Conservation (phyloP, 352 stramenopile genomes). For the Phytopythium kandeliae region DNA sequence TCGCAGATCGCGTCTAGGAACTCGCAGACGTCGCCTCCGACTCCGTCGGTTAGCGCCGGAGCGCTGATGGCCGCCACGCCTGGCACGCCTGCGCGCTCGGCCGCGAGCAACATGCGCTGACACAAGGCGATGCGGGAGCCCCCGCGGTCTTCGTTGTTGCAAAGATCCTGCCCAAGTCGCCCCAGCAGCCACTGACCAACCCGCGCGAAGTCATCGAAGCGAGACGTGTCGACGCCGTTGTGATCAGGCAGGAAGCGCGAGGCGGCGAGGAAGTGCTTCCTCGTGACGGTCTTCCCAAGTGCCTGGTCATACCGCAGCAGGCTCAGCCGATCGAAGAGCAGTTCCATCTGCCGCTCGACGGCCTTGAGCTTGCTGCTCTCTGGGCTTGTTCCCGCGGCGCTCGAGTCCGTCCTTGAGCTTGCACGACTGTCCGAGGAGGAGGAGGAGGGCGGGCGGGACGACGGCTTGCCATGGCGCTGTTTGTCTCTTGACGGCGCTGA, state of each 20-base stretch:
- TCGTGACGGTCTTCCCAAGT: conserved; percentile 34
- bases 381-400: conserved; percentile 6
- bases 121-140: conserved; percentile 18
- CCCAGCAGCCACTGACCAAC: conserved; percentile 42
- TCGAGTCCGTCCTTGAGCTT: conserved; percentile 2
- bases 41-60: conserved; percentile 29
- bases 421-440: conserved; percentile 16
- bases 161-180: conserved; percentile 19
- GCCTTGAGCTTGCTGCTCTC: conserved; percentile 25
- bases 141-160: conserved; percentile 10
- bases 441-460: conserved; percentile 30
- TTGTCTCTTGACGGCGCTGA: conserved; percentile 16
- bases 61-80: conserved; percentile 27
- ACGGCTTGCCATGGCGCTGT: conserved; percentile 16
- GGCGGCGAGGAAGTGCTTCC: conserved; percentile 41
- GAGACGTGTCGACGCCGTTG: conserved; percentile 18
- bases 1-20: conserved; percentile 43
- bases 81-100: conserved; percentile 34
- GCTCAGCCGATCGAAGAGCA: conserved; percentile 63
- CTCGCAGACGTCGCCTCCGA: conserved; percentile 43
- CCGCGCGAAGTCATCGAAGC: conserved; percentile 41
- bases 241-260: conserved; percentile 11
- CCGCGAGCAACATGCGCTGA: conserved; percentile 50
- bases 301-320: conserved; percentile 39
- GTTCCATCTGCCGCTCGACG: conserved; percentile 46